A percentile compares a stretch with the other conserved stretches of the same genome.
These are phyloP conservation scores for Pyrus hybrid DNA, from an alignment of 331 rosid species.

Conservation along the genomic window DNA sequence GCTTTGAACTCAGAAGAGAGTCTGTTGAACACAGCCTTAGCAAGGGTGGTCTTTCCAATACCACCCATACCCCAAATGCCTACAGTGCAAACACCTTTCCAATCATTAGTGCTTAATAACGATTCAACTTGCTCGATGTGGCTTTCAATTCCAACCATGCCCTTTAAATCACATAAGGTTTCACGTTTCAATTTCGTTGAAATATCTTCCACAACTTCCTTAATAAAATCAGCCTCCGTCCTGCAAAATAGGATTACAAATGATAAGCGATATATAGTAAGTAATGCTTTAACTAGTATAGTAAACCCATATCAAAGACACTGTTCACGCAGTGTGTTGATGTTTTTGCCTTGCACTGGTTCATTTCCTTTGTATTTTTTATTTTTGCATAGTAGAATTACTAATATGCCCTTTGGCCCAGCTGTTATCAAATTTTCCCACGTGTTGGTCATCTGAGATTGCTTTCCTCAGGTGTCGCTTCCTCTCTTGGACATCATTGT, in stretches of 20 bases:
- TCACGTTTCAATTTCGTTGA: neutral
- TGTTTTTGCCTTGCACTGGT: too few relatives aligned
- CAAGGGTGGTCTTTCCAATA: slow-evolving; percentile 9
- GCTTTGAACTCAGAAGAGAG: neutral
- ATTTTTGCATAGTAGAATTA: too few relatives aligned
- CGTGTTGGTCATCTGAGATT: too few relatives aligned
- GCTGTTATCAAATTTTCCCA: accelerated
- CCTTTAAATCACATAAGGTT: neutral
- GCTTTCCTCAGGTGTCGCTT: too few relatives aligned
- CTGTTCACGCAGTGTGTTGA: too few relatives aligned
- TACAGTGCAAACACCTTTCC: neutral
- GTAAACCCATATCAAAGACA: too few relatives aligned
- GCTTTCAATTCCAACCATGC: neutral
- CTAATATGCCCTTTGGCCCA: too few relatives aligned
- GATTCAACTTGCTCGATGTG: neutral
- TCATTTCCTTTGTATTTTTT: too few relatives aligned
- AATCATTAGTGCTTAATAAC: neutral
- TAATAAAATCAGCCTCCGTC: slow-evolving; percentile 4
- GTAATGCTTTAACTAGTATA: too few relatives aligned
- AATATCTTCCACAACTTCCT: neutral
- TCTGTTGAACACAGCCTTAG: neutral
- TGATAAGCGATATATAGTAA: neutral
- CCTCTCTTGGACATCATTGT: too few relatives aligned
- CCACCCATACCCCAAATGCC: slow-evolving; percentile 10
- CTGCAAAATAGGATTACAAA: neutral